phyloP scores from a whole-genome alignment of 352 stramenopile genomes.

The Pythium pyrilobum region DNA sequence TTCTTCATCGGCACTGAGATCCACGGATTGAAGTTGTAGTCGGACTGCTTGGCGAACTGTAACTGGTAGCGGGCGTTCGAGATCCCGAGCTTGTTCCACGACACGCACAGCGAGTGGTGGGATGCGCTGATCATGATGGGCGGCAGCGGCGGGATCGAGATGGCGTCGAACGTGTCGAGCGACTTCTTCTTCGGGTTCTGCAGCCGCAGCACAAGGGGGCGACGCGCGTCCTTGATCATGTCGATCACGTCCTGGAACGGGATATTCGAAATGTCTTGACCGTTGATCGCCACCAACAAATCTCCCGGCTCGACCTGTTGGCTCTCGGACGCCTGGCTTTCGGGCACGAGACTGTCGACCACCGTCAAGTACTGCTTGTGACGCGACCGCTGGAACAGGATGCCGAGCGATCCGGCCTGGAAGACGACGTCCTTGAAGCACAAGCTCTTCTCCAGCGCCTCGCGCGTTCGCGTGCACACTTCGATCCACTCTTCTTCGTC shows the following conservation, averaged over 20 bases:
- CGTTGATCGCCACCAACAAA: constrained; percentile 72
- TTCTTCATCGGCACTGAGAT: constrained; percentile 30
- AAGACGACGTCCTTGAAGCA: constrained; percentile 67
- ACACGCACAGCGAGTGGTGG: constrained; percentile 33
- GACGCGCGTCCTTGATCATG: constrained; percentile 60
- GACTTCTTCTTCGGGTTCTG: constrained; percentile 47
- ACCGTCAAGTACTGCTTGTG: constrained; percentile 68
- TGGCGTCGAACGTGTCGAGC: constrained; percentile 45
- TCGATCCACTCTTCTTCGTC: constrained; percentile 78
- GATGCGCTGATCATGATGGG: constrained; percentile 54
- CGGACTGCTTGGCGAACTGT: constrained; percentile 35
- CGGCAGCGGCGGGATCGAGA: constrained; percentile 49
- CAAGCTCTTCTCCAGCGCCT: constrained; percentile 46
- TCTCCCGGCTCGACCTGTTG: constrained; percentile 65
- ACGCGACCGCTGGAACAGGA: constrained; percentile 71
- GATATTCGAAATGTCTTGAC: constrained; percentile 49
- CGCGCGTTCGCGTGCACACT: constrained; percentile 44
- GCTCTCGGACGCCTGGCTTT: constrained; percentile 70
- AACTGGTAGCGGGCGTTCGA: constrained; percentile 29
- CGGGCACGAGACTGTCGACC: constrained; percentile 76
- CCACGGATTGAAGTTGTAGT: constrained; percentile 37
- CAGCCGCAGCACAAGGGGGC: constrained; percentile 66
- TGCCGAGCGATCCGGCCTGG: constrained; percentile 61
- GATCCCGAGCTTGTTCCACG: constrained; percentile 27
- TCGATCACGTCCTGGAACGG: constrained; percentile 74